phyloP scores from a whole-genome alignment of 495 filamentous ascomycete species.

The Umbilicaria muhlenbergii region DNA sequence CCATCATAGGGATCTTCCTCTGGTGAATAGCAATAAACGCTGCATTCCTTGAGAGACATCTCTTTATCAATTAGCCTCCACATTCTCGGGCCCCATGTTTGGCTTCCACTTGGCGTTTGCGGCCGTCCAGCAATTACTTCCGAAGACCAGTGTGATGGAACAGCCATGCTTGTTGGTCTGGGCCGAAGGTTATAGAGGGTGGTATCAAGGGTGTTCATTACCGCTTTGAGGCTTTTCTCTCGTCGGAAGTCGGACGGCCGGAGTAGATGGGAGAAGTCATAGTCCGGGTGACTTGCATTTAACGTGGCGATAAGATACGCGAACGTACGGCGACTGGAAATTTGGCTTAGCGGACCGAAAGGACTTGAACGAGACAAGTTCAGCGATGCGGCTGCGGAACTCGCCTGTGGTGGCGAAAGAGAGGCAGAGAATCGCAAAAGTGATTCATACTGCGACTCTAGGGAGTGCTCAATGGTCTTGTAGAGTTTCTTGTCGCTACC shows the following conservation, averaged over 20 bases:
- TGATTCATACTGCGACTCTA: constrained; percentile 80
- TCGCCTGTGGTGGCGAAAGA: constrained; percentile 58
- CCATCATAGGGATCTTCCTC: constrained; percentile 76
- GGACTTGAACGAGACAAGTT: constrained; percentile 74
- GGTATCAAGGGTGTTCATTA: constrained; percentile 74
- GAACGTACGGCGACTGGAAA: constrained; percentile 77
- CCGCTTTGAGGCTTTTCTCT: constrained; percentile 53
- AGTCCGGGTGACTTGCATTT: constrained; percentile 95
- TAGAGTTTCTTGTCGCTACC: constrained; percentile 92
- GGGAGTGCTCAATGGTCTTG: constrained; percentile 76
- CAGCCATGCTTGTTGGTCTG: constrained; percentile 18
- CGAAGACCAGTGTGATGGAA: constrained; percentile 9
- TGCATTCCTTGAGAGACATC: constrained; percentile 77
- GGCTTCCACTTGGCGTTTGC: constrained; percentile 18
- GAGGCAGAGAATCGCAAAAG: constrained; percentile 67
- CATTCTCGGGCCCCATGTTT: constrained; percentile 67
- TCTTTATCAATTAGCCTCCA: constrained; percentile 85
- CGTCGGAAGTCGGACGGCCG: constrained; percentile 76
- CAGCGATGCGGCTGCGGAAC: constrained; percentile 37
- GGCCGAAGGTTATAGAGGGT: constrained; percentile 75
- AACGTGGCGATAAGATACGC: constrained; percentile 93
- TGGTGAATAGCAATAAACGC: constrained; percentile 70
- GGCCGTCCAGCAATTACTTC: constrained; percentile 11
- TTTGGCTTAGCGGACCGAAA: constrained; percentile 76
- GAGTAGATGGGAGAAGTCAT: constrained; percentile 87